Conservation (phyloP, 2,329 filamentous ascomycete genomes). For the Hymenoscyphus fructigenus region DNA sequence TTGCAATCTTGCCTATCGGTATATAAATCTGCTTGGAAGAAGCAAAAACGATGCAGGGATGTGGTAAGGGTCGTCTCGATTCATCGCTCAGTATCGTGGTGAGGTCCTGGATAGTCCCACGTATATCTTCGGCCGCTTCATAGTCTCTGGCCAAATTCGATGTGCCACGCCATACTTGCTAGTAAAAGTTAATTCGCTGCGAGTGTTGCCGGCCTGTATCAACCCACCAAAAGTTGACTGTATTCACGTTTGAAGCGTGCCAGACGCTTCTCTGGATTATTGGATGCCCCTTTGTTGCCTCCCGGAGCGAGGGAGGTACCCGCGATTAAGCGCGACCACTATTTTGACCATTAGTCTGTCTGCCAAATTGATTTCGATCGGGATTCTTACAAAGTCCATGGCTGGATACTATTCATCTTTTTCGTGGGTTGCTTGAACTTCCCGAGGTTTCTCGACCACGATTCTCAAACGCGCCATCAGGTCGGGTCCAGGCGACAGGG, state of each 20-base stretch:
- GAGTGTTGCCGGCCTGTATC: background rate
- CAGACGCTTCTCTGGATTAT: conserved; percentile 62
- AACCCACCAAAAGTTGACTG: conserved; percentile 56
- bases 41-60: conserved; percentile 87
- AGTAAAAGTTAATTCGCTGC: conserved; percentile 7
- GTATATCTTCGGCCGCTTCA: conserved; percentile 62
- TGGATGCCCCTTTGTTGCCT: conserved; percentile 58
- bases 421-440: background rate
- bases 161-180: conserved; percentile 61
- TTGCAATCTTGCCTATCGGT: conserved; percentile 84
- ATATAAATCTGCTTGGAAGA: conserved; percentile 86
- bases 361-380: background rate
- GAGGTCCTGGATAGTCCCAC: conserved; percentile 62
- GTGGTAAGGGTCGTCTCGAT: conserved; percentile 80
- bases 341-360: conserved; percentile 18
- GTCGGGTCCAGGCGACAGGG: background rate
- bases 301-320: conserved; percentile 56
- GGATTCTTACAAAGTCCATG: conserved; percentile 34
- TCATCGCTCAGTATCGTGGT: conserved; percentile 81
- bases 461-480: background rate
- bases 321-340: conserved; percentile 69
- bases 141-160: conserved; percentile 59
- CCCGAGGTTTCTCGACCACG: background rate
- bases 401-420: conserved; percentile 17
- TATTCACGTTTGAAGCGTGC: conserved; percentile 69